Percentiles rank a stretch among this genome's conserved stretches.
phyloP scores from a whole-genome alignment of 2,329 filamentous ascomycete genomes.

The Xylaria digitata region DNA sequence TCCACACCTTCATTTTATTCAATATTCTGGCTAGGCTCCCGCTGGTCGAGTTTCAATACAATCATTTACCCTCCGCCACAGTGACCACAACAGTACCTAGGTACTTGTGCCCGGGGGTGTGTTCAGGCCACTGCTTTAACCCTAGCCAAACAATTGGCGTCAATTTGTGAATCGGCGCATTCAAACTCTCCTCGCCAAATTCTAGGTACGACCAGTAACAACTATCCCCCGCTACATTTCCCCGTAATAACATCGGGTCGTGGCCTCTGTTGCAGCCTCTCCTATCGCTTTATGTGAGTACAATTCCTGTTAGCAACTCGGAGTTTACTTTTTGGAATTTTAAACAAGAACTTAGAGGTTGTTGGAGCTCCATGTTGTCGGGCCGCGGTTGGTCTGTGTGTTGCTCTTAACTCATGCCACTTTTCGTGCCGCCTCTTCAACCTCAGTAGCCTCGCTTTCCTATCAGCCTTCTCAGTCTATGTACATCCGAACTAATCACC shows the following conservation, averaged over 20 bases:
- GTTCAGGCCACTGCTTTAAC: constrained; percentile 42
- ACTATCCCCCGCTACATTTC: constrained; percentile 35
- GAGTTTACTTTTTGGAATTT: background rate
- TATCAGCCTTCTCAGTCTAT: constrained; percentile 26
- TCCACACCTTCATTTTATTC: no score
- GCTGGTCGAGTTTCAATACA: no score
- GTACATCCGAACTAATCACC: constrained; percentile 19
- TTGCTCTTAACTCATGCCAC: constrained; percentile 28
- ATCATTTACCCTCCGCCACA: no score
- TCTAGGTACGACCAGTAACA: constrained; percentile 33
- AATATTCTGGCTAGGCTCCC: no score
- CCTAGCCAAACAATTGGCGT: constrained; percentile 42
- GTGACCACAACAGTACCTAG: no score
- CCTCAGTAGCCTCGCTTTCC: constrained; percentile 32
- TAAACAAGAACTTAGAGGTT: background rate
- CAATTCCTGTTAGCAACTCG: constrained; percentile 9
- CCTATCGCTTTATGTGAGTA: constrained; percentile 26
- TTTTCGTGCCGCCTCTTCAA: background rate
- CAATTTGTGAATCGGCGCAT: constrained; percentile 41
- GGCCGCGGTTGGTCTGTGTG: constrained; percentile 12
- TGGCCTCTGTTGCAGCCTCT: constrained; percentile 13
- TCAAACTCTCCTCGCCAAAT: constrained; percentile 41
- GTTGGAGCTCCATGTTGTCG: background rate
- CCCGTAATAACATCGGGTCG: constrained; percentile 29
- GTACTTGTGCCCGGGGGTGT: constrained; percentile 22